Evolutionary conservation across 306 rosid species (phyloP).

Genomic region (Cucumis sativus): Cucumber_9930_V3 NC_026659.2:11529001-11529500

Average conservation of each 20-base stretch:
- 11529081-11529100: no score
- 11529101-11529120: neutral
- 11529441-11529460: slow-evolving; percentile 53
- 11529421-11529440: slow-evolving; percentile 65
- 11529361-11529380: slow-evolving; percentile 61
- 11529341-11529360: slow-evolving; percentile 57
- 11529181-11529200: slow-evolving; percentile 36
- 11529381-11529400: slow-evolving; percentile 60
- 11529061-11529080: no score
- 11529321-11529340: slow-evolving; percentile 63
- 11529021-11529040: no score
- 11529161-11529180: slow-evolving; percentile 35
- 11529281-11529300: slow-evolving; percentile 14
- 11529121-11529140: slow-evolving; percentile 29
- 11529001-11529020: no score
- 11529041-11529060: no score
- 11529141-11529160: slow-evolving; percentile 32
- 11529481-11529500: slow-evolving; percentile 33
- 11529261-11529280: no score
- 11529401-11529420: slow-evolving; percentile 64
- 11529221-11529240: neutral
- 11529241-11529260: no score
- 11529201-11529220: slow-evolving; percentile 41
- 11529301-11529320: slow-evolving; percentile 74
- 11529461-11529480: slow-evolving; percentile 56